These are phyloP conservation scores for Salix caprea DNA, from an alignment of 345 rosid species.

Conservation along the genomic window DNA sequence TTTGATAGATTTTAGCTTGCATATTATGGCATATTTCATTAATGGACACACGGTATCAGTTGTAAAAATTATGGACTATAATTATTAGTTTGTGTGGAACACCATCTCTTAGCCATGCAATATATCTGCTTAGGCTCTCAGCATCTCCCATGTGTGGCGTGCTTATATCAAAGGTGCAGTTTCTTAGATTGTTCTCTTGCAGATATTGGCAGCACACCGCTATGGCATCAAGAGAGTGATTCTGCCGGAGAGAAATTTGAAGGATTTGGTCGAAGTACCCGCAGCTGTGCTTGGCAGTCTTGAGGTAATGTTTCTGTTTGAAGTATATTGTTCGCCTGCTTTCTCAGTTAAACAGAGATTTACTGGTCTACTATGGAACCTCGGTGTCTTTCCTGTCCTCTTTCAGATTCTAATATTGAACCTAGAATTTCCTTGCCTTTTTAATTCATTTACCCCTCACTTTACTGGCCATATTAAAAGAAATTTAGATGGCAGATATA, in stretches of 20 bases:
- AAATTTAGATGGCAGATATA: background rate
- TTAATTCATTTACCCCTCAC: background rate
- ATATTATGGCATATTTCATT: background rate
- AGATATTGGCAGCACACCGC: slow-evolving; percentile 97
- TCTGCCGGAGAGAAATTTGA: slow-evolving; percentile 86
- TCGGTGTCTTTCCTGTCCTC: background rate
- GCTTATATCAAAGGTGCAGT: background rate
- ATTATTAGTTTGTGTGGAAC: background rate
- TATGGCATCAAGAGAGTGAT: slow-evolving; percentile 89
- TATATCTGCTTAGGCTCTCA: background rate
- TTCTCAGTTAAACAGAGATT: background rate
- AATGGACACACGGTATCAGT: background rate
- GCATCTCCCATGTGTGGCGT: background rate
- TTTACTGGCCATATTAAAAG: background rate
- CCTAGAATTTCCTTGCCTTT: background rate
- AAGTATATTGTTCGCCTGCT: background rate
- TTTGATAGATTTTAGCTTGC: background rate
- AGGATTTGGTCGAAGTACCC: slow-evolving; percentile 96
- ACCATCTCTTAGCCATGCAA: background rate
- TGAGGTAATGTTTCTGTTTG: slow-evolving; percentile 51
- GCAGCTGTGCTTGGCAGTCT: slow-evolving; percentile 69
- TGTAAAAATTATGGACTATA: background rate
- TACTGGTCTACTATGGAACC: background rate
- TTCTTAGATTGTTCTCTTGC: slow-evolving; percentile 15
- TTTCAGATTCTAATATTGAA: background rate